phyloP scores from a whole-genome alignment of 257 asterid genomes.

The Solanum dulcamara region DNA sequence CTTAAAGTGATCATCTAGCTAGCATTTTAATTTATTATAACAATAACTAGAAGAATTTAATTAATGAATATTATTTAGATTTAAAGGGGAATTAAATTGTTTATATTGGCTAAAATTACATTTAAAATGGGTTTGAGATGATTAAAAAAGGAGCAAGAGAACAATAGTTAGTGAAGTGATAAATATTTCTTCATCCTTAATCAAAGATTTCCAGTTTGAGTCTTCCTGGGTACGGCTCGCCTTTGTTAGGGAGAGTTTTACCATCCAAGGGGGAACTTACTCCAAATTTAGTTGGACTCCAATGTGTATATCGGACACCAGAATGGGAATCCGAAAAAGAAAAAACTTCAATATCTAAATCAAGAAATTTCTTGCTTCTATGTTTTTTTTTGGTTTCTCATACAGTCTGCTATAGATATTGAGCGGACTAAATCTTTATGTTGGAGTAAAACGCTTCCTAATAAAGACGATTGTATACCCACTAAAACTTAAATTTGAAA shows the following conservation, averaged over 20 bases:
- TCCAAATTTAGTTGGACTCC: too few relatives aligned
- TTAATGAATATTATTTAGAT: background rate
- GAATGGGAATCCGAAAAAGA: background rate
- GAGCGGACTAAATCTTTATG: background rate
- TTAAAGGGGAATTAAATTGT: background rate
- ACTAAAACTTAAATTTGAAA: background rate
- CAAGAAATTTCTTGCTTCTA: background rate
- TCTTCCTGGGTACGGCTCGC: accelerated
- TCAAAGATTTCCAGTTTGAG: background rate
- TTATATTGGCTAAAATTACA: background rate
- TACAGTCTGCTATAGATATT: background rate
- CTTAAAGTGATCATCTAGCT: background rate
- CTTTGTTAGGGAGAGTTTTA: background rate
- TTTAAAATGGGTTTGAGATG: background rate
- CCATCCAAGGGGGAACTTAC: background rate
- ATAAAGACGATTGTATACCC: background rate
- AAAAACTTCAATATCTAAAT: background rate
- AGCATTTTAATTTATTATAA: background rate
- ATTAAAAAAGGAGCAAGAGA: background rate
- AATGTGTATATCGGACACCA: too few relatives aligned
- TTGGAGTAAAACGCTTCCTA: background rate
- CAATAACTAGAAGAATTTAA: background rate
- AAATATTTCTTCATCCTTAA: background rate
- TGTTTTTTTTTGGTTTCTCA: background rate
- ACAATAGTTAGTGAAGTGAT: background rate